Evolutionary conservation across 1,284 basidiomycete genomes (phyloP).

Genomic region (Naganishia albida): DNA sequence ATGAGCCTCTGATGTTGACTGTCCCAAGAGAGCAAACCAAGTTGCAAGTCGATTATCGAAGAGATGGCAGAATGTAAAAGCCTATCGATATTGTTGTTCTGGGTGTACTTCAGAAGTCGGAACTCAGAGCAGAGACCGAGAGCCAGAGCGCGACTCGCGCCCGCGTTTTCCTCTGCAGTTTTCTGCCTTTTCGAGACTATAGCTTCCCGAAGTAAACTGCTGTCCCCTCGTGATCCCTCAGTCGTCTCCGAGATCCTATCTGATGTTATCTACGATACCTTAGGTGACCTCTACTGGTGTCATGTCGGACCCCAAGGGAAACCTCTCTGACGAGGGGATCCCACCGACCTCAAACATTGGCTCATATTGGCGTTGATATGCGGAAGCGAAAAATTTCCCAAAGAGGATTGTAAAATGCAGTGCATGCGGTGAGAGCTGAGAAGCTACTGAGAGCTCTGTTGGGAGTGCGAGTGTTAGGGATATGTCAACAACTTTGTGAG

Average conservation of each 20-base stretch:
- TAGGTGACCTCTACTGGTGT: too few species aligned
- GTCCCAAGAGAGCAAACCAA: background rate
- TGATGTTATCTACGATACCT: too few species aligned
- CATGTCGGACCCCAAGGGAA: too few species aligned
- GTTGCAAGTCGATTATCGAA: background rate
- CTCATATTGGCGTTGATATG: background rate
- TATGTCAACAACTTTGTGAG: too few species aligned
- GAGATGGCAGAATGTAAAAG: background rate
- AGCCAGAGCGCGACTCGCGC: background rate
- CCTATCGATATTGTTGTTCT: conserved; percentile 1
- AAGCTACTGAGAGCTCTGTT: too few species aligned
- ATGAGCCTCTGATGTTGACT: background rate
- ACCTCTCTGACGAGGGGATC: too few species aligned
- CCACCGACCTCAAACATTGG: conserved; percentile 6
- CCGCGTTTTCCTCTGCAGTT: background rate
- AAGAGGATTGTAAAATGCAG: too few species aligned
- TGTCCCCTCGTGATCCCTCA: too few species aligned
- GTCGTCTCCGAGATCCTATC: too few species aligned
- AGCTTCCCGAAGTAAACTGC: background rate
- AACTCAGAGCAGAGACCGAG: background rate
- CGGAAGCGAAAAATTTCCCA: conserved; percentile 25
- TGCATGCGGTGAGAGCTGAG: too few species aligned
- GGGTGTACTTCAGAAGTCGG: background rate
- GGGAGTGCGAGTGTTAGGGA: too few species aligned
- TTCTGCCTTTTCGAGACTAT: background rate